Conservation (phyloP, 306 rosid genomes). For the Lablab purpureus region DNA sequence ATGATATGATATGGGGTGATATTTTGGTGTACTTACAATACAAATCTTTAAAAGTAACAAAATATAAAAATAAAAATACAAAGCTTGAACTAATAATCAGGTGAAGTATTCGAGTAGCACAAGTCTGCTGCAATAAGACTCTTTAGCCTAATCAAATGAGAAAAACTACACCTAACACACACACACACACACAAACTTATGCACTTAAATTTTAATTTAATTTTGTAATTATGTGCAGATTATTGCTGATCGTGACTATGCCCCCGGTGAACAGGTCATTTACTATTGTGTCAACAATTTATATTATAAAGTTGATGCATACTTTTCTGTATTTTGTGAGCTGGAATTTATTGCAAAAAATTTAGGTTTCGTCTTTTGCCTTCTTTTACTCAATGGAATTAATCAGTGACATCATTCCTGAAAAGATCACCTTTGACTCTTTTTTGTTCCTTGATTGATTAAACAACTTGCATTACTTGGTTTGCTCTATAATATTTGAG, state of each 20-base stretch:
- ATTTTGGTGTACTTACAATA: conserved; percentile 14
- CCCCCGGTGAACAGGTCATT: conserved; percentile 77
- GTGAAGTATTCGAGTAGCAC: conserved; percentile 11
- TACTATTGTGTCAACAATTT: conserved; percentile 10
- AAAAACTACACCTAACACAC: conserved; percentile 6
- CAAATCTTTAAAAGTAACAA: neutral
- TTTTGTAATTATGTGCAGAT: conserved; percentile 60
- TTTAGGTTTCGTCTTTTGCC: neutral
- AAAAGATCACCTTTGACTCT: neutral
- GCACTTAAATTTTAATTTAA: neutral
- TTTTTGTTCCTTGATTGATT: too few relatives aligned
- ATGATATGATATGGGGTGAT: neutral
- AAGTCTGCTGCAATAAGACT: neutral
- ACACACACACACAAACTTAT: neutral
- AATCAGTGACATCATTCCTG: neutral
- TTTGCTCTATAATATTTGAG: too few relatives aligned
- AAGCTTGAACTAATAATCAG: neutral
- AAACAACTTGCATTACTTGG: too few relatives aligned
- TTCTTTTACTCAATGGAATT: neutral
- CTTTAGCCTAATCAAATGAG: conserved; percentile 10
- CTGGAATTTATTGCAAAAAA: neutral
- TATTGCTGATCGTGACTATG: conserved; percentile 70
- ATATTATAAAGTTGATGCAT: neutral
- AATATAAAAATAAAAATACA: neutral
- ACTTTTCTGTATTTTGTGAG: neutral